These are phyloP conservation scores for Geotrichum reessii DNA, from an alignment of 1,139 yeast genomes.

Conservation along the genomic window DNA sequence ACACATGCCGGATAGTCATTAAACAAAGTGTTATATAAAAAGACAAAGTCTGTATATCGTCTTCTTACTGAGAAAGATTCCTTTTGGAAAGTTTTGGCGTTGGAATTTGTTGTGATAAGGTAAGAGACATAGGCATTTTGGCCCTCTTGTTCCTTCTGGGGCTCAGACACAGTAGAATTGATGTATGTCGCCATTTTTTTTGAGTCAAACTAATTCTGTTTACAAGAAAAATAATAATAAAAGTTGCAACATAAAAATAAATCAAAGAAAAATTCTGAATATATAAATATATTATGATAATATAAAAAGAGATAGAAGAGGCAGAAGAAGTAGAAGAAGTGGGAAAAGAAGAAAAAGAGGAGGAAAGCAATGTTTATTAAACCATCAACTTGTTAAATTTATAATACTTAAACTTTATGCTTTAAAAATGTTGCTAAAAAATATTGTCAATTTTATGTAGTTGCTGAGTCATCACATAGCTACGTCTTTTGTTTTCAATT, in stretches of 20 bases:
- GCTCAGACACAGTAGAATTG: conserved; percentile 51
- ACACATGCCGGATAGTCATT: conserved; percentile 81
- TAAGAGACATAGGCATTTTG: conserved; percentile 80
- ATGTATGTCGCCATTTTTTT: conserved; percentile 16
- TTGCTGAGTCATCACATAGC: neutral
- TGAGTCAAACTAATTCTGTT: neutral
- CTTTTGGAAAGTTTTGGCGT: conserved; percentile 42
- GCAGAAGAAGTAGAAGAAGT: neutral
- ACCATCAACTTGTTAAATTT: neutral
- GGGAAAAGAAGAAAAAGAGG: neutral
- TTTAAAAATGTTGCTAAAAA: neutral
- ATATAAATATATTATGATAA: no score
- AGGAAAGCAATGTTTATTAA: neutral
- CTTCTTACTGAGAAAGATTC: conserved; percentile 57
- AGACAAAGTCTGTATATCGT: conserved; percentile 76
- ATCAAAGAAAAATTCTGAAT: no score
- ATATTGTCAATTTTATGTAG: neutral
- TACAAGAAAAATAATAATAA: no score
- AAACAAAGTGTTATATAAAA: conserved; percentile 63
- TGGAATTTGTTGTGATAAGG: conserved; percentile 58
- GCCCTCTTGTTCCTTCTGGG: conserved; percentile 75
- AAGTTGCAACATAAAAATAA: no score
- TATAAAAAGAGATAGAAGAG: neutral
- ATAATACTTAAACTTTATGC: neutral
- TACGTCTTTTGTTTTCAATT: no score